phyloP scores from a whole-genome alignment of 805 yeast genomes.

The Wickerhamiella brachini region DNA sequence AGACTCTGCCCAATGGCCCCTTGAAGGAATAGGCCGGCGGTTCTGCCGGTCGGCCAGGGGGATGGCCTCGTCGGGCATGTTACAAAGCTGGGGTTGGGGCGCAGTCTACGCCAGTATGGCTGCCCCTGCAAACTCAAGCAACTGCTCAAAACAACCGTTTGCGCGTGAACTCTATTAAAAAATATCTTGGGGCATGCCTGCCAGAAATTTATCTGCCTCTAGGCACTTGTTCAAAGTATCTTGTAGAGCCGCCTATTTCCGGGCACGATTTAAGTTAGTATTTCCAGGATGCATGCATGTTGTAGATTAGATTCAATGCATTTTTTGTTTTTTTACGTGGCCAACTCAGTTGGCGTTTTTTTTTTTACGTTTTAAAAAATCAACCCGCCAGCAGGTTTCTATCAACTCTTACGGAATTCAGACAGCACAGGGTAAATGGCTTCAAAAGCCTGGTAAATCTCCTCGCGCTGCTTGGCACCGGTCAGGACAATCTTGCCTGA shows the following conservation, averaged over 20 bases:
- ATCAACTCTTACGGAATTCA: constrained; percentile 66
- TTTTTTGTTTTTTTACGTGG: neutral
- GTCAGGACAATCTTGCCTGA: constrained; percentile 95
- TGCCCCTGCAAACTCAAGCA: no score
- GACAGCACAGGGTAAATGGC: constrained; percentile 96
- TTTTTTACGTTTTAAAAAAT: neutral
- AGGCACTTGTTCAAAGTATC: no score
- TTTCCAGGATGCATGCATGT: neutral
- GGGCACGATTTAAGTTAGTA: no score
- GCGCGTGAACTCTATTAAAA: neutral
- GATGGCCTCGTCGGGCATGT: neutral
- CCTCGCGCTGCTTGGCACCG: constrained; percentile 98
- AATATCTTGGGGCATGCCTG: no score
- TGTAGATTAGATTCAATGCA: neutral
- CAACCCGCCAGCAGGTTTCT: neutral
- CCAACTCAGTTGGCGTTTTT: neutral
- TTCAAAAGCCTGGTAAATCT: constrained; percentile 94
- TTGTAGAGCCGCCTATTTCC: no score
- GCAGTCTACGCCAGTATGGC: no score
- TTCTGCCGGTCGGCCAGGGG: neutral
- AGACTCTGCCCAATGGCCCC: neutral
- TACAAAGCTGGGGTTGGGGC: neutral
- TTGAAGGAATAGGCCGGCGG: neutral
- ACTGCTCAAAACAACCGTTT: no score
- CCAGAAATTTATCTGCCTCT: no score